Conservation (phyloP, 768 basidiomycete genomes). For the Auricularia auricula-judae region DNA sequence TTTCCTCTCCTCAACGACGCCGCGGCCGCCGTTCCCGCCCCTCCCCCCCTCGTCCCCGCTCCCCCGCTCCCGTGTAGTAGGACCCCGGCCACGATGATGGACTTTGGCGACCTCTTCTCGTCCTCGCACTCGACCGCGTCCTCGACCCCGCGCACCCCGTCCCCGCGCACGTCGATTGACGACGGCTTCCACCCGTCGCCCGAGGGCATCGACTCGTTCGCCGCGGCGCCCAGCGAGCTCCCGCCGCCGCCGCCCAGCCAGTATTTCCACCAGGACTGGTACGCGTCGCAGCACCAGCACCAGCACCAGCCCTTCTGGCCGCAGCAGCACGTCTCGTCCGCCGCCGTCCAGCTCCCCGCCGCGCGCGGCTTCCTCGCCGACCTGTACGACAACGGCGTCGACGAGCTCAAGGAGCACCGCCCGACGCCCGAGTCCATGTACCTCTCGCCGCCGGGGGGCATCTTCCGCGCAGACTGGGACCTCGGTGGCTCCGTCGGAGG, state of each 20-base stretch:
- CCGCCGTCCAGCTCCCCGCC: slow-evolving; percentile 23
- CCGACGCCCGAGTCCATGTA: slow-evolving; percentile 17
- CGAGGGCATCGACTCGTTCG: background rate
- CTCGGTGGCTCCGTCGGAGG: background rate
- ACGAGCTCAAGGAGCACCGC: slow-evolving; percentile 13
- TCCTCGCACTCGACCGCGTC: background rate
- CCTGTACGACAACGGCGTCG: slow-evolving; percentile 50
- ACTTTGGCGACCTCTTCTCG: background rate
- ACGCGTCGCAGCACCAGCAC: background rate
- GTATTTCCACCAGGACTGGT: background rate
- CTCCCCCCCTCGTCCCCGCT: background rate
- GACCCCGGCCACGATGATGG: background rate
- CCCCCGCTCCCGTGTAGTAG: background rate
- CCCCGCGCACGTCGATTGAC: background rate
- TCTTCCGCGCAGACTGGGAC: slow-evolving; percentile 6
- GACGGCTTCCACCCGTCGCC: background rate
- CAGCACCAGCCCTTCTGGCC: background rate
- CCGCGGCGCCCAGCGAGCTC: background rate
- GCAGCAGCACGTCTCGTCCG: slow-evolving; percentile 15
- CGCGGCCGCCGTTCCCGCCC: background rate
- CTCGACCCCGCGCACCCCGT: background rate
- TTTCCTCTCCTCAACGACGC: background rate
- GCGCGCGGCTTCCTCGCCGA: slow-evolving; percentile 52
- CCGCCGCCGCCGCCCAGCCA: background rate
- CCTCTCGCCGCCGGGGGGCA: slow-evolving; percentile 18